Evolutionary conservation across 78 protist species (phyloP).

Genomic region (Thecamonas trahens): DNA sequence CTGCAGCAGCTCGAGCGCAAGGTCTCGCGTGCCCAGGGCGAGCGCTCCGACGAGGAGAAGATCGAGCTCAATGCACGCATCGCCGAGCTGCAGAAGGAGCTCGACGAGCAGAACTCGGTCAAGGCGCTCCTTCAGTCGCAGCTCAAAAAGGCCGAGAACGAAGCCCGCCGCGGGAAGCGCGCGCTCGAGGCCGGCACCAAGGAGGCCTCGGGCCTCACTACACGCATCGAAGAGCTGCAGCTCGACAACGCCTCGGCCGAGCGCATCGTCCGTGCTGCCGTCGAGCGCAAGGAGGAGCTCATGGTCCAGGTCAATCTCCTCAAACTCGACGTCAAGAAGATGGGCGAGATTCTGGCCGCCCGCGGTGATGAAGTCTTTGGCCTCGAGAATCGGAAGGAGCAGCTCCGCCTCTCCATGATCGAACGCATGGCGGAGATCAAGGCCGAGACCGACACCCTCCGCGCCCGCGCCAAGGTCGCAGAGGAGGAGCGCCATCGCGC

Average conservation of each 20-base stretch:
- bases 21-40: slow-evolving; percentile 42
- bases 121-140: slow-evolving; percentile 16
- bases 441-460: slow-evolving; percentile 38
- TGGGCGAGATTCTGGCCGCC: slow-evolving; percentile 27
- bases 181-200: not conserved
- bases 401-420: slow-evolving; percentile 42
- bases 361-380: slow-evolving; percentile 19
- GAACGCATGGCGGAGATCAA: slow-evolving; percentile 44
- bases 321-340: slow-evolving; percentile 48
- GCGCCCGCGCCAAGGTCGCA: slow-evolving; percentile 25
- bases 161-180: slow-evolving; percentile 1
- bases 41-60: slow-evolving; percentile 51
- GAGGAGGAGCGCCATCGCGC: slow-evolving; percentile 36
- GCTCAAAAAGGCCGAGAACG: slow-evolving; percentile 13
- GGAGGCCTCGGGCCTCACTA: not conserved
- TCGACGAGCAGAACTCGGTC: slow-evolving; percentile 19
- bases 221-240: slow-evolving; percentile 5
- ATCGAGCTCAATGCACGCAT: slow-evolving; percentile 27
- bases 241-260: slow-evolving; percentile 21
- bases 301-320: slow-evolving; percentile 51
- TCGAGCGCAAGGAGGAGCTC: slow-evolving; percentile 33
- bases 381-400: slow-evolving; percentile 56
- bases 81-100: slow-evolving; percentile 23
- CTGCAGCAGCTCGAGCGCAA: slow-evolving; percentile 72
- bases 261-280: not conserved